Percentiles rank a stretch among this genome's conserved stretches.
Evolutionary conservation across 1,284 basidiomycete species (phyloP).

Genomic region (Apiotrichum siamense): DNA sequence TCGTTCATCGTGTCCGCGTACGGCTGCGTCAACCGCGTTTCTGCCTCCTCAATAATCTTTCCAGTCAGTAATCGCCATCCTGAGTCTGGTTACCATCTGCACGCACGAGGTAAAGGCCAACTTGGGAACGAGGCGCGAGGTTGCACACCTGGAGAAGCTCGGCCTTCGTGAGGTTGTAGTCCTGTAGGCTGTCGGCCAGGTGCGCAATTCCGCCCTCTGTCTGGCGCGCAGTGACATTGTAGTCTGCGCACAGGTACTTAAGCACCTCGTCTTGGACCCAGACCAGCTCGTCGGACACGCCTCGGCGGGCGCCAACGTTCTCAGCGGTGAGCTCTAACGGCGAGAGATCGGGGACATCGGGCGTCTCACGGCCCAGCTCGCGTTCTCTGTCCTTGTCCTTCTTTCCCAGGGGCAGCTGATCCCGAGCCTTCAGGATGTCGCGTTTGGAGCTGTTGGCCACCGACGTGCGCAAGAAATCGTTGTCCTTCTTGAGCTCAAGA

Average conservation of each 20-base stretch:
- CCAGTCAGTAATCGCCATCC: neutral
- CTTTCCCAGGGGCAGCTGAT: conserved; percentile 8
- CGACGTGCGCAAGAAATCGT: conserved; percentile 60
- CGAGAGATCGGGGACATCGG: conserved; percentile 31
- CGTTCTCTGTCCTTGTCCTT: neutral
- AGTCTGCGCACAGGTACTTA: conserved; percentile 57
- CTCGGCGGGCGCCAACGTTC: conserved; percentile 33
- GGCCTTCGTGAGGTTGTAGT: conserved; percentile 73
- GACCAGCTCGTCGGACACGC: conserved; percentile 69
- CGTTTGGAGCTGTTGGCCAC: conserved; percentile 49
- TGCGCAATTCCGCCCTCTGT: conserved; percentile 59
- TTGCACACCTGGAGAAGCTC: conserved; percentile 90
- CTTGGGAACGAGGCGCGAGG: conserved; percentile 69
- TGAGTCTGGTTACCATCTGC: neutral
- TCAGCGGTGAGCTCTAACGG: conserved; percentile 51
- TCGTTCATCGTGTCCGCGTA: conserved; percentile 61
- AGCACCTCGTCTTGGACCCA: conserved; percentile 85
- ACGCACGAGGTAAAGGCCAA: conserved; percentile 84
- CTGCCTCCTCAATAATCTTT: conserved; percentile 84
- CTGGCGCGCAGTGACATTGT: conserved; percentile 59
- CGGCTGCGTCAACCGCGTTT: conserved; percentile 59
- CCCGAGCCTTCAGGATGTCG: conserved; percentile 5
- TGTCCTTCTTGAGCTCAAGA: conserved; percentile 59
- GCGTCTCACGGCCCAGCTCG: conserved; percentile 11
- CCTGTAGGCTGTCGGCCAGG: conserved; percentile 62